Conservation (phyloP, 257 asterid genomes). For the Fraxinus americana region DNA sequence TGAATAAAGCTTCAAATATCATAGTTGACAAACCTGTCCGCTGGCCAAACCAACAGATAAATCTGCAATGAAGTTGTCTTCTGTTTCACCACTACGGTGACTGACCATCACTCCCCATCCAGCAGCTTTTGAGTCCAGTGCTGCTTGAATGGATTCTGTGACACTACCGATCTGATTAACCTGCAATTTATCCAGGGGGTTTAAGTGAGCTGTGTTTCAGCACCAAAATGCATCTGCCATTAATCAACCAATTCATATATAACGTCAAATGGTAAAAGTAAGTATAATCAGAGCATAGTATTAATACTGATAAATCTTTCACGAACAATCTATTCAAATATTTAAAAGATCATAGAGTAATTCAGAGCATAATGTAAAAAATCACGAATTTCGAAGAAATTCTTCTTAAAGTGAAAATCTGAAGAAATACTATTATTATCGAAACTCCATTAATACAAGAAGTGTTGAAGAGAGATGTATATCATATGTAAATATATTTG, state of each 20-base stretch:
- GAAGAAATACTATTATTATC: not conserved
- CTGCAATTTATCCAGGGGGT: constrained; percentile 39
- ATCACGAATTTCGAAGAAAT: not conserved
- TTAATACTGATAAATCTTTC: not conserved
- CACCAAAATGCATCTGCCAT: not conserved
- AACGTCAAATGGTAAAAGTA: not conserved
- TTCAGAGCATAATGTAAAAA: not conserved
- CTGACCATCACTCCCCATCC: constrained; percentile 99
- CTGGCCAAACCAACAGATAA: constrained; percentile 95
- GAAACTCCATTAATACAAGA: no score
- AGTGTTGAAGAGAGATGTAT: no score
- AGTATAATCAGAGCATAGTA: not conserved
- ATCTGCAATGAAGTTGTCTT: constrained; percentile 97
- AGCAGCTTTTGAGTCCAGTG: constrained; percentile 96
- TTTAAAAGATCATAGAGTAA: not conserved
- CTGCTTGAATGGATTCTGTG: constrained; percentile 98
- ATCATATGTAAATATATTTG: no score
- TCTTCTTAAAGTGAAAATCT: not conserved
- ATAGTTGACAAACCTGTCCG: constrained; percentile 69
- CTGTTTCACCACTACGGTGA: constrained; percentile 99
- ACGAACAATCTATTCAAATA: no score
- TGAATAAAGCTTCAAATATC: not conserved
- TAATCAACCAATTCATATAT: not conserved
- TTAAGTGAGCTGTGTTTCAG: not conserved
- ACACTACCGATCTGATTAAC: constrained; percentile 97